Conservation (phyloP, 192 early-diverging fungal genomes). For the Backusella macrospora region DNA sequence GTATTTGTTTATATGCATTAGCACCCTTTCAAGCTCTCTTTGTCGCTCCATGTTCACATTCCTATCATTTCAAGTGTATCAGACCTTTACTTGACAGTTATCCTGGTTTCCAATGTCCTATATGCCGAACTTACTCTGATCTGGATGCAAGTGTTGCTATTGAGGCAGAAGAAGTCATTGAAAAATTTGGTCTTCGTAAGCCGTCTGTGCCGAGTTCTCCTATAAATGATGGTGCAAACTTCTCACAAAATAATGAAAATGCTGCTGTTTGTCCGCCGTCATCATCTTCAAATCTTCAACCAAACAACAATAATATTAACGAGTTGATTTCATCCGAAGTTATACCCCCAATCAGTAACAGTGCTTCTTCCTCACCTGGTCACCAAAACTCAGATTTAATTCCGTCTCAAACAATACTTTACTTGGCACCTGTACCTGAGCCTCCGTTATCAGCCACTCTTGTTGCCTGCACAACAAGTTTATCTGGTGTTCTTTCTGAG, state of each 20-base stretch:
- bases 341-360: background rate
- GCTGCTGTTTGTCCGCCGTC: background rate
- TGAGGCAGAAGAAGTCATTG: constrained; percentile 42
- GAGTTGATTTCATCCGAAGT: background rate
- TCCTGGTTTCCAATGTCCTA: constrained; percentile 77
- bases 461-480: constrained; percentile 14
- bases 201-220: background rate
- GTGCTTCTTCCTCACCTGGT: background rate
- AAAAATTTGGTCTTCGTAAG: constrained; percentile 27
- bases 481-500: constrained; percentile 18
- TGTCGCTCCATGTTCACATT: constrained; percentile 84
- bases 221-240: background rate
- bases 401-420: constrained; percentile 4
- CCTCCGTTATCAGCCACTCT: constrained; percentile 14
- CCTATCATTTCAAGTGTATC: constrained; percentile 87
- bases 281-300: background rate
- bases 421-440: background rate
- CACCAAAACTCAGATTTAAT: constrained; percentile 8
- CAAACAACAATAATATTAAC: background rate
- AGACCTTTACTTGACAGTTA: constrained; percentile 66
- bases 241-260: background rate
- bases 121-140: constrained; percentile 86
- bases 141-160: constrained; percentile 69
- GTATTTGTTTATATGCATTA: constrained; percentile 82
- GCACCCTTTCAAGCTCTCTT: constrained; percentile 83